phyloP scores from a whole-genome alignment of 352 stramenopile genomes.

The Pythium vanterpoolii region DNA sequence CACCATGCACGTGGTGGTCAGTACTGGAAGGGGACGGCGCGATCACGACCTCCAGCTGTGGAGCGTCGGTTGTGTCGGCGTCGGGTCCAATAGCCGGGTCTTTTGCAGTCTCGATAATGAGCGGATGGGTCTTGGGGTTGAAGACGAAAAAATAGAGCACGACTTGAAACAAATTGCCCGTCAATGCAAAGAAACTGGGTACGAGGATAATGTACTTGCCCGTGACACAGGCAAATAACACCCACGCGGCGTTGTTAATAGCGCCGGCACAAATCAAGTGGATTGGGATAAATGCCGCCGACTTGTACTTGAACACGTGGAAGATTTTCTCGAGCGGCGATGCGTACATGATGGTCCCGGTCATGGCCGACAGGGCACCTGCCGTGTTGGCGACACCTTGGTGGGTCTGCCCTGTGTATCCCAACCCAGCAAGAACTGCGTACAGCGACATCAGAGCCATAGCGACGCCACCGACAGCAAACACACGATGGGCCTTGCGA shows the following conservation, averaged over 20 bases:
- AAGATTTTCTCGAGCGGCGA: slow-evolving; percentile 52
- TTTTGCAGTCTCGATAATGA: slow-evolving; percentile 4
- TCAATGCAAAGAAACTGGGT: slow-evolving; percentile 5
- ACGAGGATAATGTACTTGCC: slow-evolving; percentile 42
- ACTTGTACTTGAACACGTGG: slow-evolving; percentile 44
- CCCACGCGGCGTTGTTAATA: slow-evolving; percentile 49
- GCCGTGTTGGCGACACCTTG: slow-evolving; percentile 23
- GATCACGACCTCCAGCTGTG: not conserved
- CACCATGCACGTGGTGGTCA: not conserved
- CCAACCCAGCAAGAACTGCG: slow-evolving; percentile 28
- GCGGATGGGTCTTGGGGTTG: slow-evolving; percentile 40
- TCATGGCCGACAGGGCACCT: slow-evolving; percentile 35
- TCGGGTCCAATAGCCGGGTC: not conserved
- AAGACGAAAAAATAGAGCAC: slow-evolving; percentile 41
- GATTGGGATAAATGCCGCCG: slow-evolving; percentile 41
- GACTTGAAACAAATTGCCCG: slow-evolving; percentile 28
- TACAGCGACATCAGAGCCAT: slow-evolving; percentile 30
- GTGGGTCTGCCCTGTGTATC: slow-evolving; percentile 28
- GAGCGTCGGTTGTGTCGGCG: not conserved
- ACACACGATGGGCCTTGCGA: slow-evolving; percentile 27
- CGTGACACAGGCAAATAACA: slow-evolving; percentile 41
- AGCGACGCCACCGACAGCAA: slow-evolving; percentile 14
- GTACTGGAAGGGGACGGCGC: not conserved
- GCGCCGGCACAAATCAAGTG: slow-evolving; percentile 40
- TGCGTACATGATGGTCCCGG: slow-evolving; percentile 42